phyloP scores from a whole-genome alignment of 2,329 filamentous ascomycete genomes.

The Ophiostoma himal-ulmi region DNA sequence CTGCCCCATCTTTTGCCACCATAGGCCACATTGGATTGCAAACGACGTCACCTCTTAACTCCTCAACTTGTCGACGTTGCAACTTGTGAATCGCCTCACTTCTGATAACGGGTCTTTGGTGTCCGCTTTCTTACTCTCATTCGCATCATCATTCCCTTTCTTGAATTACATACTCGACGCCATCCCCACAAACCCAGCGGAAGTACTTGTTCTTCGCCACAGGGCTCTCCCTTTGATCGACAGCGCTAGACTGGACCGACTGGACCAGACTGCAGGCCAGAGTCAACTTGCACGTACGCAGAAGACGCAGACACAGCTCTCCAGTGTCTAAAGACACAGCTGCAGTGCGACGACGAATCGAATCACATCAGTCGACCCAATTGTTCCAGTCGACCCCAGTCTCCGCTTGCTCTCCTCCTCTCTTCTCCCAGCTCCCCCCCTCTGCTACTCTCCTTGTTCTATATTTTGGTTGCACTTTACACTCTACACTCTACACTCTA shows the following conservation, averaged over 20 bases:
- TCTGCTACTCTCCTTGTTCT: not conserved
- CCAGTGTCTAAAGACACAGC: not conserved
- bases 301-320: not conserved
- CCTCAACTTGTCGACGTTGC: not conserved
- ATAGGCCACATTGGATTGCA: not conserved
- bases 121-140: not conserved
- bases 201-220: not conserved
- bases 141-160: not conserved
- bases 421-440: not conserved
- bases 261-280: not conserved
- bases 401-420: not conserved
- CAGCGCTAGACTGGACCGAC: not conserved
- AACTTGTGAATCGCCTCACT: not conserved
- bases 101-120: not conserved
- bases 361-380: conserved; percentile 1
- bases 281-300: not conserved
- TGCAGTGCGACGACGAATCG: conserved; percentile 8
- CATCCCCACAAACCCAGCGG: conserved; percentile 2
- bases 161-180: not conserved
- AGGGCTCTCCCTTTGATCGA: conserved; percentile 10
- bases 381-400: not conserved
- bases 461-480: not conserved
- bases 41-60: not conserved
- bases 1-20: conserved; percentile 8
- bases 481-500: not conserved